A percentile compares a stretch with the other conserved stretches of the same genome.
Conservation (phyloP, 2,329 filamentous ascomycete genomes). For the Colletotrichum plurivorum region DNA sequence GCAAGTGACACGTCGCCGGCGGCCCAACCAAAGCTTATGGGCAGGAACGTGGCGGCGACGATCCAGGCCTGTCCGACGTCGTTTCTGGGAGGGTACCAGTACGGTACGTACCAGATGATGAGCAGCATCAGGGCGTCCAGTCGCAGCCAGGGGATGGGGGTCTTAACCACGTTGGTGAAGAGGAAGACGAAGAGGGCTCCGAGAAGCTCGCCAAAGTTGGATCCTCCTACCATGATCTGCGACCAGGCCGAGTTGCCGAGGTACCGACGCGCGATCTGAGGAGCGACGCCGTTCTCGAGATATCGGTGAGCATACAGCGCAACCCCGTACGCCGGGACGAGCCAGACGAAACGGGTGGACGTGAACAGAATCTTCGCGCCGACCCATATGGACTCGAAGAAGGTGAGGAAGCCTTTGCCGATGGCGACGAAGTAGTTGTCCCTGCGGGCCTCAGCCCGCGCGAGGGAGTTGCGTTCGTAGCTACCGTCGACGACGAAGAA, state of each 20-base stretch:
- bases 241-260: constrained; percentile 63
- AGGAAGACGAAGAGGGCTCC: constrained; percentile 64
- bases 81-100: constrained; percentile 56
- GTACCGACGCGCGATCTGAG: constrained; percentile 61
- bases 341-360: constrained; percentile 63
- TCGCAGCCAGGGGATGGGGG: constrained; percentile 65
- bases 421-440: constrained; percentile 22
- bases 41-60: constrained; percentile 53
- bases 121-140: constrained; percentile 61
- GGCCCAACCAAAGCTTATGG: constrained; percentile 65
- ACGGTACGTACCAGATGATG: constrained; percentile 64
- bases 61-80: constrained; percentile 58
- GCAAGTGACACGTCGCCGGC: constrained; percentile 65
- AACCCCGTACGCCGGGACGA: constrained; percentile 63
- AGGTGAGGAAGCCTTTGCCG: constrained; percentile 23
- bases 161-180: constrained; percentile 62
- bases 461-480: constrained; percentile 45
- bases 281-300: constrained; percentile 63
- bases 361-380: constrained; percentile 62
- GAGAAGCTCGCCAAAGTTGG: constrained; percentile 64
- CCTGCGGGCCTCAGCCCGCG: constrained; percentile 41
- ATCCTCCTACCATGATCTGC: constrained; percentile 65
- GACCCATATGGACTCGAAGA: constrained; percentile 58
- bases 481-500: constrained; percentile 60
- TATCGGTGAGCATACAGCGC: constrained; percentile 65